These are phyloP conservation scores for Trichoderma atroviride DNA, from an alignment of 2,329 filamentous ascomycete genomes.

Conservation along the genomic window DNA sequence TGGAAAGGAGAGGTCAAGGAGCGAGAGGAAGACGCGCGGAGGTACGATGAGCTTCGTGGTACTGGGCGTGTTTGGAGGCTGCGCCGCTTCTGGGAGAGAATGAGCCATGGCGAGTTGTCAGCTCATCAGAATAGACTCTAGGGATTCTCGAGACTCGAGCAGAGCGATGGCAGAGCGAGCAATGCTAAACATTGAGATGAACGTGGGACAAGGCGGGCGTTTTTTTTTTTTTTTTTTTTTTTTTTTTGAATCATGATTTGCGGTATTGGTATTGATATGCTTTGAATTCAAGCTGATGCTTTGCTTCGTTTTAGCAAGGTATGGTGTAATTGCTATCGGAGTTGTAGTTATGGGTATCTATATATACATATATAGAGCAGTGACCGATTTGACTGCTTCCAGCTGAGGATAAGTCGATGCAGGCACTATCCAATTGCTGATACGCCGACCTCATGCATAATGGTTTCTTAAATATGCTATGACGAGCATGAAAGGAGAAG, in stretches of 20 bases:
- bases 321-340: background rate
- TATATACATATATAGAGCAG: background rate
- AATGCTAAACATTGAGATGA: background rate
- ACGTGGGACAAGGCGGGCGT: background rate
- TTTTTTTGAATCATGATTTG: slow-evolving; percentile 1
- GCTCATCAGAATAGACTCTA: slow-evolving; percentile 8
- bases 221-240: slow-evolving; percentile 15
- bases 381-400: background rate
- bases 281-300: background rate
- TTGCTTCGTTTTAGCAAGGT: background rate
- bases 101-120: slow-evolving; percentile 48
- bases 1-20: slow-evolving; percentile 57
- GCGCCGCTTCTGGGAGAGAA: slow-evolving; percentile 67
- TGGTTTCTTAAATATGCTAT: background rate
- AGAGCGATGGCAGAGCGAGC: background rate
- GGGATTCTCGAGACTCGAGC: background rate
- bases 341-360: background rate
- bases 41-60: slow-evolving; percentile 54
- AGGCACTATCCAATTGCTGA: slow-evolving; percentile 1
- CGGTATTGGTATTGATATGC: background rate
- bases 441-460: slow-evolving; percentile 14
- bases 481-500: background rate
- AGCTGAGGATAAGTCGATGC: background rate
- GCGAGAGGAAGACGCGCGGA: slow-evolving; percentile 50
- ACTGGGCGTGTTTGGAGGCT: slow-evolving; percentile 63